Evolutionary conservation across 1,139 yeast species (phyloP).

Genomic region (Geotrichum klebahnii): DNA sequence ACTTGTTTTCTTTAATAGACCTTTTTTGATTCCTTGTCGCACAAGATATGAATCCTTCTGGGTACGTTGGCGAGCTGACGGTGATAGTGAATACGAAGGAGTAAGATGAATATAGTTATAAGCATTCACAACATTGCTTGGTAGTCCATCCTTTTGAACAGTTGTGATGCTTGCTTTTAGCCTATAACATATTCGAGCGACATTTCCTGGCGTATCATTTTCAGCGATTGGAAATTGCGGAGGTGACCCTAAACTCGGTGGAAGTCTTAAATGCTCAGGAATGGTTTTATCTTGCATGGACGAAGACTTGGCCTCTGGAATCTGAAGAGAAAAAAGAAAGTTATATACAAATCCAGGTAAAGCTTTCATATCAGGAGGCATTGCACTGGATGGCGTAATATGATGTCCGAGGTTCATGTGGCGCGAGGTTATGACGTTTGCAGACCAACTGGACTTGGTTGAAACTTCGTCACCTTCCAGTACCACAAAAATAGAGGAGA

Average conservation of each 20-base stretch:
- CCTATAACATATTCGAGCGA: not conserved
- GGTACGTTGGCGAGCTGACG: not conserved
- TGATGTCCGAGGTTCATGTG: not conserved
- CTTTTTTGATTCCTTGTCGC: not conserved
- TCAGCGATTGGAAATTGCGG: not conserved
- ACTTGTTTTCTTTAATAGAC: not conserved
- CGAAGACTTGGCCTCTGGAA: slow-evolving; percentile 1
- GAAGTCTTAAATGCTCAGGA: not conserved
- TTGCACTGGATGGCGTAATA: not conserved
- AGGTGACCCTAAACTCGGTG: slow-evolving; percentile 4
- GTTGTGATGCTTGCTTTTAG: not conserved
- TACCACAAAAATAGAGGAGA: not conserved
- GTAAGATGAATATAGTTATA: not conserved
- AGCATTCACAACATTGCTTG: not conserved
- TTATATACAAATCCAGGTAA: not conserved
- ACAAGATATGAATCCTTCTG: not conserved
- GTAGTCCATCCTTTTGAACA: not conserved
- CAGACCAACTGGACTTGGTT: not conserved
- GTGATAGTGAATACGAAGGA: not conserved
- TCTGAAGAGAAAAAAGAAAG: not conserved
- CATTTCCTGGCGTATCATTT: not conserved
- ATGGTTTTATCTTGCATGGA: not conserved
- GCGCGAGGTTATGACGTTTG: not conserved
- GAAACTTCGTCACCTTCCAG: slow-evolving; percentile 1
- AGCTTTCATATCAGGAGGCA: not conserved